phyloP scores from a whole-genome alignment of 1,284 basidiomycete species.

The Pseudozyma hubeiensis region DNA sequence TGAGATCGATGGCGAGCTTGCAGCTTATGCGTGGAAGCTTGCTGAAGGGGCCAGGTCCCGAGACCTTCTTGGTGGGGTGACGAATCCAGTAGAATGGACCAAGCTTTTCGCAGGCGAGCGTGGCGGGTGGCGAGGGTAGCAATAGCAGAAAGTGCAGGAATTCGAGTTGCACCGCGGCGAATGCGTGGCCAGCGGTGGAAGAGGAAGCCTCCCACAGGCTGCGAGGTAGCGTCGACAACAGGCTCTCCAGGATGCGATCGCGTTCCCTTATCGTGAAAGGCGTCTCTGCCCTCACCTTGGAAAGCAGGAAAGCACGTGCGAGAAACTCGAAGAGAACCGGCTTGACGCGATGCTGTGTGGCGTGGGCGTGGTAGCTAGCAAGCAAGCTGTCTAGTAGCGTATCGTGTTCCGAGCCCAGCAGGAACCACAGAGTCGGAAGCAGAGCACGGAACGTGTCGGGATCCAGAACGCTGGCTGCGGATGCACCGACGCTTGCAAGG shows the following conservation, averaged over 20 bases:
- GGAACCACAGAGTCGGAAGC: conserved; percentile 56
- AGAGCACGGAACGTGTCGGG: conserved; percentile 43
- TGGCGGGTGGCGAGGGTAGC: conserved; percentile 19
- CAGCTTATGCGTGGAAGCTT: conserved; percentile 17
- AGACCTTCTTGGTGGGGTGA: conserved; percentile 34
- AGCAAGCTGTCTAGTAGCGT: conserved; percentile 36
- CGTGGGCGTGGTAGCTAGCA: conserved; percentile 27
- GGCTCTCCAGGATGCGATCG: conserved; percentile 16
- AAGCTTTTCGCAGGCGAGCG: conserved; percentile 24
- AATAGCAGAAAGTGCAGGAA: conserved; percentile 40
- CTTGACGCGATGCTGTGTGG: conserved; percentile 37
- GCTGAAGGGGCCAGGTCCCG: conserved; percentile 28
- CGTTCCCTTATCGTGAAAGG: conserved; percentile 13
- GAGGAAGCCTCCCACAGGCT: conserved; percentile 34
- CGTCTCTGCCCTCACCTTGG: conserved; percentile 14
- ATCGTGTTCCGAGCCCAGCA: conserved; percentile 38
- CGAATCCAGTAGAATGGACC: conserved; percentile 43
- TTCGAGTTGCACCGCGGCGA: conserved; percentile 29
- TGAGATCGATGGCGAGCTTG: conserved; percentile 38
- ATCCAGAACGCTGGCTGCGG: conserved; percentile 28
- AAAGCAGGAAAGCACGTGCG: conserved; percentile 39
- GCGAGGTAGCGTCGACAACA: conserved; percentile 32
- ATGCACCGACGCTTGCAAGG: conserved; percentile 23
- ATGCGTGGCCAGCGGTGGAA: conserved; percentile 9
- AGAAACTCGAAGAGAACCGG: conserved; percentile 52